Evolutionary conservation across 257 asterid species (phyloP), one percentile per base, ranked within the genome.

Genomic region (Capsicum rhomboideum): DNA sequence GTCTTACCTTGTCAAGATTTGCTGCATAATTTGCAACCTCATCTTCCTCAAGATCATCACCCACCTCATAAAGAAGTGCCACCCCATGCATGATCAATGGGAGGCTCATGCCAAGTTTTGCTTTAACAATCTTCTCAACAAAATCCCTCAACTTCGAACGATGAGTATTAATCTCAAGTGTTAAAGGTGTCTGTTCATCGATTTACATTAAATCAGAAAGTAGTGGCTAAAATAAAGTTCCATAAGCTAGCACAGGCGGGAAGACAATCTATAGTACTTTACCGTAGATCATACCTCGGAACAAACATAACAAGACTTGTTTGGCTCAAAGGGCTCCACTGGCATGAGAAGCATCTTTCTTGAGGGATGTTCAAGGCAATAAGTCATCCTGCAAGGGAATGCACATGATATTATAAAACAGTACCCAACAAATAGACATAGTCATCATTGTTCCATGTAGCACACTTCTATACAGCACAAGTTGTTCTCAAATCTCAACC

Each of bases 281-380:
- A 50, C 61, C 2, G 26, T 49, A 67, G 54, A 66, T 67, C 78
- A 71, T 83, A 97, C 99, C 97, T 97, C 98, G 6, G 98, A 93
- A 89, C 99, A 97, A 83, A 97, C 97, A 74, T 97, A 97, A 88
- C 99, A 97, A 10, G 92, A 91, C 82, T 91, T 91, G 84, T 93
- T 97, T 71, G 98, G 95, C 88, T 93, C 98, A 90, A 95, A 97
- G 46, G 99, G 99, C 86, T 92, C 95, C 23, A 95, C 92, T 8
- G 99, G 98, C 99, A 97, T 95, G 78, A 97, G 96, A 83, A 97
- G 93, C 95, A 95, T 89, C 87, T 95, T 97, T 87, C 85, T 94
- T n/a, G 97, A 83, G 82, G 99, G 97, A 91, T 93, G 97, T 86
- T 95, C 96, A 67, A 97, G 98, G 84, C 99, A 97, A 85, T 92